Percentiles rank a stretch among this genome's conserved stretches.
phyloP scores from a whole-genome alignment of 768 basidiomycete species.

The Melanogaster broomeanus region DNA sequence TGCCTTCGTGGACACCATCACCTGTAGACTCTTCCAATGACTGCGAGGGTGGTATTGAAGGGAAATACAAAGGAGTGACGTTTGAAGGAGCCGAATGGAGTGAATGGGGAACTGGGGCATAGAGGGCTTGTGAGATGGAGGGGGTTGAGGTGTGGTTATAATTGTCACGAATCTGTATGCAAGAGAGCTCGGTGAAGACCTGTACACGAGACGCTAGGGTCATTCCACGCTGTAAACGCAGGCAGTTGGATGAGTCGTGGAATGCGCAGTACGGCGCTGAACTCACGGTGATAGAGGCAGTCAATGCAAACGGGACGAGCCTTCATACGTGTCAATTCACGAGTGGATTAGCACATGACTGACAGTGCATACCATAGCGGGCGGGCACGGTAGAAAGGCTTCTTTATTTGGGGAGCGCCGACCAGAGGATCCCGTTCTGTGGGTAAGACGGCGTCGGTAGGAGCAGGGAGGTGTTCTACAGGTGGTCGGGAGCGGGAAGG shows the following conservation, averaged over 20 bases:
- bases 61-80: constrained; percentile 12
- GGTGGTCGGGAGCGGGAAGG: constrained; percentile 20
- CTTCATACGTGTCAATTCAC: constrained; percentile 36
- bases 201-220: constrained; percentile 79
- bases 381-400: constrained; percentile 51
- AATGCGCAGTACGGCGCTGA: no score
- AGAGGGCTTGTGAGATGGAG: neutral
- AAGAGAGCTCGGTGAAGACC: constrained; percentile 78
- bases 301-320: constrained; percentile 71
- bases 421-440: constrained; percentile 38
- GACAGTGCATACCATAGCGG: constrained; percentile 43
- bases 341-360: neutral
- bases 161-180: constrained; percentile 52
- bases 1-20: constrained; percentile 33
- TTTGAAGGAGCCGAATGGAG: constrained; percentile 6
- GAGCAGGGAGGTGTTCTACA: constrained; percentile 16
- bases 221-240: constrained; percentile 62
- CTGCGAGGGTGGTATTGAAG: constrained; percentile 1
- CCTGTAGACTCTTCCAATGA: constrained; percentile 20
- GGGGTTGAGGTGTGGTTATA: constrained; percentile 39
- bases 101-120: constrained; percentile 2
- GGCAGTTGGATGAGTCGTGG: constrained; percentile 7
- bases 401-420: constrained; percentile 29
- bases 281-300: constrained; percentile 66
- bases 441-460: constrained; percentile 12